Base-by-base conservation (phyloP, 768 basidiomycete genomes). In the Serendipita vermifera region DNA sequence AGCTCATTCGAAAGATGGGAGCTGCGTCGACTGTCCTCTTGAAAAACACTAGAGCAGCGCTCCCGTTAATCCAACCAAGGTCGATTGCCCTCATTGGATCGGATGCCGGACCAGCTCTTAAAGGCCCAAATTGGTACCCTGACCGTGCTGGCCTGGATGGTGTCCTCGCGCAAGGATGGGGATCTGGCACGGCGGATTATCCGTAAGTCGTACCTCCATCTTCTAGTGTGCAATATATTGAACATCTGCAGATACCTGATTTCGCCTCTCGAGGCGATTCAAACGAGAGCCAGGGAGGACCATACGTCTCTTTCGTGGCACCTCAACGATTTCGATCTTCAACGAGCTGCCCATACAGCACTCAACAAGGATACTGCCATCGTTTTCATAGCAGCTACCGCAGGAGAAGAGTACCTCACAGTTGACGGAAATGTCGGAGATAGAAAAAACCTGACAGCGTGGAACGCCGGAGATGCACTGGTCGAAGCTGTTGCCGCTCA, bases 371-470 rank as follows among this genome's bases (percentile, higher is more conserved):
- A 80, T 17, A 82, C 81, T 5, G 83, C 83, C 1, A 72, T 93
- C 36, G 88, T 93, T 7, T 90, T 91, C 67, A 74, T 90, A 60
- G 80, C 82, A 59, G 75, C 85, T 2, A 84, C 92, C 65, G 89
- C 87, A 4, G 91, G 91, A 22, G 91, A 93, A 69, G 78, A 71
- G 14, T 87, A 87, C 64, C 82, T 88, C 61, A 81, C 79, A 15
- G 83, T 87, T 11, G 85, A 86, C 60, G 85, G 83, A 3, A 90
- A 87, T 62, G 73, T 75, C 58, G 86, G 86, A 29, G 87, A 90
- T 64, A 70, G 82, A 41, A 64, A 69, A 58, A 55, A 55, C 39
- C 31, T 55, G 26, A 85, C 83, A 0, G 77, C 84, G 0, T 87
- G 86, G 86, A 74, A 77, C 56, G 76, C 75, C 33, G 87, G 85